These are phyloP conservation scores for Hsuehochloa calcarea DNA, from an alignment of 176 grass and related monocot genomes.

Conservation along the genomic window DNA sequence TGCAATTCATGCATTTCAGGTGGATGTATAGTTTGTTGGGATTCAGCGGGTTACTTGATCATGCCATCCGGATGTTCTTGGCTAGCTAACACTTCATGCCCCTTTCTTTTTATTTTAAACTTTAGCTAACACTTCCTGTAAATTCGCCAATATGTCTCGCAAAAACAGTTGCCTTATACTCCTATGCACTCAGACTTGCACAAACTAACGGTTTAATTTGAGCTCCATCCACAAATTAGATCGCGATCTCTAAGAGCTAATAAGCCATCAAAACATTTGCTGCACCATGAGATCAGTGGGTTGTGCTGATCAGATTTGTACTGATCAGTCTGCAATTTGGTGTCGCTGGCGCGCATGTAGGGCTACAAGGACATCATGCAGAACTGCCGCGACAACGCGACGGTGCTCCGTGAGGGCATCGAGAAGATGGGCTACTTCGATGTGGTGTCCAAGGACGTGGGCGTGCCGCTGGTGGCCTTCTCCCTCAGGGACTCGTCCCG, in stretches of 20 bases:
- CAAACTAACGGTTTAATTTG: neutral
- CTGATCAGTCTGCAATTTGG: neutral
- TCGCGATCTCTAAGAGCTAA: neutral
- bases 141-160: neutral
- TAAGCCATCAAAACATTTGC: neutral
- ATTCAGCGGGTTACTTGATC: neutral
- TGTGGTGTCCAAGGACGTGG: slow-evolving; percentile 63
- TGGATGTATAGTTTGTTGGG: neutral
- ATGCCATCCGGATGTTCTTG: slow-evolving; percentile 10
- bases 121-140: neutral
- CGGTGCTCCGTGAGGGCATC: slow-evolving; percentile 59
- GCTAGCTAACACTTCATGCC: neutral
- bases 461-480: slow-evolving; percentile 77
- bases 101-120: neutral
- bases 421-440: slow-evolving; percentile 60
- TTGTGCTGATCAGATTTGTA: neutral
- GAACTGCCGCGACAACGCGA: slow-evolving; percentile 71
- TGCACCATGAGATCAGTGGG: neutral
- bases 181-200: neutral
- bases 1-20: neutral
- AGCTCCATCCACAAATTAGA: neutral
- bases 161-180: neutral
- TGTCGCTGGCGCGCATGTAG: slow-evolving; percentile 9
- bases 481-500: slow-evolving; percentile 53
- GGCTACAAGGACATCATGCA: slow-evolving; percentile 73